These are phyloP conservation scores for Pestalotiopsis sp. DNA, from an alignment of 2,329 filamentous ascomycete species.

Conservation along the genomic window DNA sequence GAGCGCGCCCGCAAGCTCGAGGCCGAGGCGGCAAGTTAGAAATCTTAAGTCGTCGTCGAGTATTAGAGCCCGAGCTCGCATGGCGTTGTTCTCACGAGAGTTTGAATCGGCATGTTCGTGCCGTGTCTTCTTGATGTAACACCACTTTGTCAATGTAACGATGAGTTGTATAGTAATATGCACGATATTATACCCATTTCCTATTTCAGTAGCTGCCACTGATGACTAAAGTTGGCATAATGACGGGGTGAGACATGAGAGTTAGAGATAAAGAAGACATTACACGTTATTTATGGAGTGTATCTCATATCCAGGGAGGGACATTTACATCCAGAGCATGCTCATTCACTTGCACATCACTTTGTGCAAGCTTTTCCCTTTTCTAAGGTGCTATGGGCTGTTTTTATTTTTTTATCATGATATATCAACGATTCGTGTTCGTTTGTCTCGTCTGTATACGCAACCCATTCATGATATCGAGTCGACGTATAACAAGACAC, in stretches of 20 bases:
- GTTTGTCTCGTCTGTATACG: no score
- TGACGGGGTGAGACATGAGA: not conserved
- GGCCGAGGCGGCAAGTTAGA: not conserved
- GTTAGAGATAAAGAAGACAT: not conserved
- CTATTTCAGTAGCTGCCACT: not conserved
- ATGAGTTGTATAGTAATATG: not conserved
- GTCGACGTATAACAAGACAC: no score
- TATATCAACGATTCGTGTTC: no score
- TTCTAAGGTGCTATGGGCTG: no score
- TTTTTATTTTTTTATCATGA: no score
- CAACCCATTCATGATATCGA: no score
- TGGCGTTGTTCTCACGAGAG: not conserved
- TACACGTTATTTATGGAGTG: no score
- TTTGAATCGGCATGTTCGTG: not conserved
- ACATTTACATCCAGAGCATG: no score
- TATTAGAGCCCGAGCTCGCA: not conserved
- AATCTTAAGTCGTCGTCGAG: not conserved
- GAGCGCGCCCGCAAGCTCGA: constrained; percentile 42
- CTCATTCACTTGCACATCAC: no score
- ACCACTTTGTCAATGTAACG: not conserved
- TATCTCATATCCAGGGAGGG: no score
- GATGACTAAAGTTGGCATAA: not conserved
- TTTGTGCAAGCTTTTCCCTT: no score
- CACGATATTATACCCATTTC: not conserved
- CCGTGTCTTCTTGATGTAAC: not conserved